phyloP scores from a whole-genome alignment of 495 filamentous ascomycete species.

The Cairneyella variabilis region DNA sequence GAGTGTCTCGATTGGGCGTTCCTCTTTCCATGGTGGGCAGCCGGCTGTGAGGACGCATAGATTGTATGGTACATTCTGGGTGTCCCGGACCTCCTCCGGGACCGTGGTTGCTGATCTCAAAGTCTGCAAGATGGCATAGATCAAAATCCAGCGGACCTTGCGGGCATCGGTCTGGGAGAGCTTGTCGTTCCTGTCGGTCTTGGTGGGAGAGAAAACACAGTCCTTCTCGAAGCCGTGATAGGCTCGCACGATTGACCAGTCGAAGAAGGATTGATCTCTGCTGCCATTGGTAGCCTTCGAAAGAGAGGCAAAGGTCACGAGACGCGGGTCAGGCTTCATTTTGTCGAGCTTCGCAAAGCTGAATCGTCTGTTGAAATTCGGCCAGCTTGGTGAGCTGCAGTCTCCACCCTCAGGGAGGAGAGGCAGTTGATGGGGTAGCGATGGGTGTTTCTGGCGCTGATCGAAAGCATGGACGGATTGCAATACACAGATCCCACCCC shows the following conservation, averaged over 20 bases:
- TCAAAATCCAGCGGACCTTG: conserved; percentile 66
- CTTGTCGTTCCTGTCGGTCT: conserved; percentile 36
- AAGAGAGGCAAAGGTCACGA: conserved; percentile 33
- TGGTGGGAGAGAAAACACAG: conserved; percentile 31
- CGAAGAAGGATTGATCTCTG: conserved; percentile 22
- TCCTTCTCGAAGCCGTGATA: conserved; percentile 47
- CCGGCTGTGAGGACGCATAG: conserved; percentile 36
- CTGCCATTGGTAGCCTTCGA: conserved; percentile 39
- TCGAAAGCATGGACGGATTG: conserved; percentile 59
- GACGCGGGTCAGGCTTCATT: conserved; percentile 30
- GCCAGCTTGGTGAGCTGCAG: conserved; percentile 16
- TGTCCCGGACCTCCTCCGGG: conserved; percentile 34
- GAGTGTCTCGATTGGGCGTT: conserved; percentile 11
- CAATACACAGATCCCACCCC: conserved; percentile 56
- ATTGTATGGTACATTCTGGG: conserved; percentile 35
- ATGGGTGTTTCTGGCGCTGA: conserved; percentile 42
- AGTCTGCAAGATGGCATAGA: conserved; percentile 66
- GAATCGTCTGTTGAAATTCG: conserved; percentile 17
- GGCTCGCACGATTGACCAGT: conserved; percentile 38
- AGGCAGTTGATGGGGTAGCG: conserved; percentile 55
- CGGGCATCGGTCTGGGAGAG: conserved; percentile 50
- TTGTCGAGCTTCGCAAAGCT: conserved; percentile 19
- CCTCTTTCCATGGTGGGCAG: conserved; percentile 39
- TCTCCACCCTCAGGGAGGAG: conserved; percentile 44
- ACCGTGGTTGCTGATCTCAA: conserved; percentile 45